Evolutionary conservation across 2,329 filamentous ascomycete species (phyloP).

Genomic region (Myriosclerotinia scirpicola): DNA sequence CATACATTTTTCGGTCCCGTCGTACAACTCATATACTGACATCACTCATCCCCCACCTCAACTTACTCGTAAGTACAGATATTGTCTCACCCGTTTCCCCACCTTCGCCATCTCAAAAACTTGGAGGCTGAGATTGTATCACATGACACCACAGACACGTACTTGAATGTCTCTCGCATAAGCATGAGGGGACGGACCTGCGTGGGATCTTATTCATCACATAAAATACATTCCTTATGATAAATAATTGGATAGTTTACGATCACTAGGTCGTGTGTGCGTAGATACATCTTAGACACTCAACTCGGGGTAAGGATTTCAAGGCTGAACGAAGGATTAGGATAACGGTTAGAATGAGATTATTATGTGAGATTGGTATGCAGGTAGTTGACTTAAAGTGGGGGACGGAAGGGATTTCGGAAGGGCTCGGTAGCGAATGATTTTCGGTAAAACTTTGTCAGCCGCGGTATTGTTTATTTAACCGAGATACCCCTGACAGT

Average conservation of each 20-base stretch:
- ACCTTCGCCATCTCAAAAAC: background rate
- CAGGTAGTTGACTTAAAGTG: background rate
- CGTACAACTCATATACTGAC: background rate
- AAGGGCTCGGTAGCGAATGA: background rate
- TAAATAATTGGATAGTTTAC: background rate
- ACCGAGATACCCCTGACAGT: background rate
- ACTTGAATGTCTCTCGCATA: background rate
- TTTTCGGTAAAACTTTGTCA: background rate
- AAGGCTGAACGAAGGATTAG: background rate
- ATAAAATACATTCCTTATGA: background rate
- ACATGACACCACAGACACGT: background rate
- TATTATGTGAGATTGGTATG: background rate
- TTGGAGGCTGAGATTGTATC: background rate
- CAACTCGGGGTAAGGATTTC: background rate
- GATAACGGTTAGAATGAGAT: background rate
- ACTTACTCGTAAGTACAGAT: background rate
- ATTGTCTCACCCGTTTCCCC: background rate
- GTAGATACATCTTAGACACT: background rate
- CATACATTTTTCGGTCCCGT: background rate
- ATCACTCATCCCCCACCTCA: background rate
- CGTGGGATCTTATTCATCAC: background rate
- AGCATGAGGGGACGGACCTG: conserved; percentile 2
- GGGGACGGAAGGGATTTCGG: background rate
- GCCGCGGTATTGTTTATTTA: background rate
- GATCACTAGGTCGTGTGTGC: background rate